These are phyloP conservation scores for Cornus controversa DNA, from an alignment of 148 eudicot genomes.

Conservation along the genomic window DNA sequence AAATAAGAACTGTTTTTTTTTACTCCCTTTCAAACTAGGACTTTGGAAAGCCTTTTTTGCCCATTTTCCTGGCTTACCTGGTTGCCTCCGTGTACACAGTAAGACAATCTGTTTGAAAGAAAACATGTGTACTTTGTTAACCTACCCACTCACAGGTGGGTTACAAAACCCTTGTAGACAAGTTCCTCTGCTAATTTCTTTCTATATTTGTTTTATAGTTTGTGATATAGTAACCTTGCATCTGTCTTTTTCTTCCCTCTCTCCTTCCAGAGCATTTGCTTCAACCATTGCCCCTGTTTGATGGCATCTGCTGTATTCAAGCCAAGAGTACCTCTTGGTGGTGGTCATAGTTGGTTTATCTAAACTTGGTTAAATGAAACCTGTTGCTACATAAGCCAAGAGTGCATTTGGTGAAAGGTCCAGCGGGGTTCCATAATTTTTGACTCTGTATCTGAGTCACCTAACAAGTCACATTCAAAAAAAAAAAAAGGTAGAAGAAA, in stretches of 20 bases:
- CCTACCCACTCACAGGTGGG: no score
- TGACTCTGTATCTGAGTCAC: neutral
- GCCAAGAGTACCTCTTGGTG: constrained; percentile 84
- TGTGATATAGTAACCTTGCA: neutral
- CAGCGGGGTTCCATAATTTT: neutral
- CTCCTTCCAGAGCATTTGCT: constrained; percentile 55
- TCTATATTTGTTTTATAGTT: neutral
- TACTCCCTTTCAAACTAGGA: neutral
- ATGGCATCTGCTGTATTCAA: constrained; percentile 53
- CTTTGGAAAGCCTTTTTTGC: neutral
- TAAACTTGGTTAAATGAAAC: constrained; percentile 11
- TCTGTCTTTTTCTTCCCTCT: neutral
- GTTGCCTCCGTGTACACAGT: neutral
- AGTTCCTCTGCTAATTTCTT: no score
- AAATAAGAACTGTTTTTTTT: no score
- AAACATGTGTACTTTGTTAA: neutral
- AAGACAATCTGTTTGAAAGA: neutral
- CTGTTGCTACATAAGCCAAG: neutral
- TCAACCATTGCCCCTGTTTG: constrained; percentile 63
- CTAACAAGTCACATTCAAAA: neutral
- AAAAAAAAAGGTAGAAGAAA: no score
- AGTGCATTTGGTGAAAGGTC: no score
- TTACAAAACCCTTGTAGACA: no score
- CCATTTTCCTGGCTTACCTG: neutral
- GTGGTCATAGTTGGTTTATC: constrained; percentile 67